phyloP scores from a whole-genome alignment of 2,329 filamentous ascomycete genomes.

The Aaosphaeria pasadenensis region DNA sequence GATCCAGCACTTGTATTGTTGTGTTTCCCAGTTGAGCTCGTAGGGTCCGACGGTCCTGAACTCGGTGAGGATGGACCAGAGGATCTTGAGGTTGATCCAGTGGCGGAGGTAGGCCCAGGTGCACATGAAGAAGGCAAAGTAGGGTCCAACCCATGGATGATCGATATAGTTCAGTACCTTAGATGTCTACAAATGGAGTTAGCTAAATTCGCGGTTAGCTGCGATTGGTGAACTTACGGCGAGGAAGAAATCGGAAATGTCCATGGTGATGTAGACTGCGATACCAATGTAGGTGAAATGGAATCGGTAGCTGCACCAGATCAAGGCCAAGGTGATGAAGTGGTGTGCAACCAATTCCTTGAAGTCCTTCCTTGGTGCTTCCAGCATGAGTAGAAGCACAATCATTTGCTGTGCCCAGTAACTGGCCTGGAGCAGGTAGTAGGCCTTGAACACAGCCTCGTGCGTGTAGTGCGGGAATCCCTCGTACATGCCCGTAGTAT shows the following conservation, averaged over 20 bases:
- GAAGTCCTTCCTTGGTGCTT: constrained; percentile 94
- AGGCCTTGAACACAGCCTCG: constrained; percentile 82
- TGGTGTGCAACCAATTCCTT: constrained; percentile 91
- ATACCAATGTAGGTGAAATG: constrained; percentile 96
- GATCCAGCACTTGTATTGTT: constrained; percentile 75
- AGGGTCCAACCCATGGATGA: constrained; percentile 72
- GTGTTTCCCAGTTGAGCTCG: constrained; percentile 70
- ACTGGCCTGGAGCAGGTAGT: constrained; percentile 89
- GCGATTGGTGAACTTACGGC: constrained; percentile 60
- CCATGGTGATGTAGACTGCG: constrained; percentile 90
- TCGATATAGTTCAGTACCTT: constrained; percentile 92
- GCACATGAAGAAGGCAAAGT: constrained; percentile 77
- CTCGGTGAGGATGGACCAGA: constrained; percentile 72
- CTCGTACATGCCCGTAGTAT: constrained; percentile 87
- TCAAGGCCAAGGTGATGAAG: constrained; percentile 81
- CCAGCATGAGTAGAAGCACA: constrained; percentile 79
- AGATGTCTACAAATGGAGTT: constrained; percentile 60
- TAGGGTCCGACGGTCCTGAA: constrained; percentile 73
- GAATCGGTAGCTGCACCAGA: constrained; percentile 86
- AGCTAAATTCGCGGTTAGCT: neutral
- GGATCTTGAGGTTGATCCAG: constrained; percentile 74
- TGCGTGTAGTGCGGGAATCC: constrained; percentile 80
- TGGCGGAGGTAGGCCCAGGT: constrained; percentile 91
- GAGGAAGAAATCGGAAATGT: constrained; percentile 93
- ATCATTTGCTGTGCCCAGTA: constrained; percentile 97